phyloP scores from a whole-genome alignment of 768 basidiomycete species.

The Sarcodon aspratus region DNA sequence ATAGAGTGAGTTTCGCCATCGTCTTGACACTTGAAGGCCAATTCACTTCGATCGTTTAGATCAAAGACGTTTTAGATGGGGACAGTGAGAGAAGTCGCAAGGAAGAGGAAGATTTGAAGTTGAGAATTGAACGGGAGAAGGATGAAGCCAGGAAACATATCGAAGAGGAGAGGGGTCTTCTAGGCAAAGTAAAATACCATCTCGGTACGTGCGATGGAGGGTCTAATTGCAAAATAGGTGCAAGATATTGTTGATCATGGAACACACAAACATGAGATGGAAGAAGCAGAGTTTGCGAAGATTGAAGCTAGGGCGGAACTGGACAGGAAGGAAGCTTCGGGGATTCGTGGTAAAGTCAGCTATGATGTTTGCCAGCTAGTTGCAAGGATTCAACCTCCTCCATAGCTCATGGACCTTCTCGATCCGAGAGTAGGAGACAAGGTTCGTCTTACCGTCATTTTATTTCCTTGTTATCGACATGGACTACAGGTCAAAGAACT shows the following conservation, averaged over 20 bases:
- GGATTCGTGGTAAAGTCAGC: neutral
- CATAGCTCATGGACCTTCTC: neutral
- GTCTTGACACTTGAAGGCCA: neutral
- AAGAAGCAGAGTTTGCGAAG: slow-evolving; percentile 3
- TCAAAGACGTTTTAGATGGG: slow-evolving; percentile 5
- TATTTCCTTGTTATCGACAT: neutral
- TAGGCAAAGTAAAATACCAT: neutral
- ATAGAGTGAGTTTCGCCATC: slow-evolving; percentile 1
- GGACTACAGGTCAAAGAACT: neutral
- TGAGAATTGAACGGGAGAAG: slow-evolving; percentile 3
- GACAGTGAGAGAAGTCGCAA: slow-evolving; percentile 1
- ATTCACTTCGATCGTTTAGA: neutral
- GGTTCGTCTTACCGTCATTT: neutral
- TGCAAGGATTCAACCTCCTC: neutral
- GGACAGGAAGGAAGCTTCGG: neutral
- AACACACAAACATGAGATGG: slow-evolving; percentile 2
- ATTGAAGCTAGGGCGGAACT: slow-evolving; percentile 3
- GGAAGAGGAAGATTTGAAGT: slow-evolving; percentile 3
- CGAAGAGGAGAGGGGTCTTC: slow-evolving; percentile 2
- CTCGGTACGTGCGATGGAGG: neutral
- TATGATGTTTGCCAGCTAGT: neutral
- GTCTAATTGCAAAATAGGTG: neutral
- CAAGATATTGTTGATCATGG: slow-evolving; percentile 4
- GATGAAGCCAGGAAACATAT: slow-evolving; percentile 5
- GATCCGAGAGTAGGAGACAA: neutral